phyloP scores from a whole-genome alignment of 345 rosid genomes.

The Moricandia moricandioides region DNA sequence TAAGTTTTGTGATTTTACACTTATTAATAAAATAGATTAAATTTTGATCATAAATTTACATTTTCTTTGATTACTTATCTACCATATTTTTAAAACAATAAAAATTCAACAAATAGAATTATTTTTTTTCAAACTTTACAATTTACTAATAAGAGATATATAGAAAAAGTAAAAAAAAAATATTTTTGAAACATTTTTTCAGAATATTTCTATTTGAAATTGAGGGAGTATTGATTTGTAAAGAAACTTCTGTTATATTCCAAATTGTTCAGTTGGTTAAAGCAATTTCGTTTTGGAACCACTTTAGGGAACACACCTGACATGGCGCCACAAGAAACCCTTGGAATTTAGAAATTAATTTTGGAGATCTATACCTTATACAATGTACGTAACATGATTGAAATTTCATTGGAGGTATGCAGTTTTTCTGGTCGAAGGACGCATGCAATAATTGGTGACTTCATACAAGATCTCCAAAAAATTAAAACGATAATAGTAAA shows the following conservation, averaged over 20 bases:
- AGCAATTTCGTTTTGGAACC: background rate
- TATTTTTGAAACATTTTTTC: background rate
- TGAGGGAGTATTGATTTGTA: background rate
- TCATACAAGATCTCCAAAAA: too few relatives aligned
- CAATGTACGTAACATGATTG: constrained; percentile 22
- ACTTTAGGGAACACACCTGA: constrained; percentile 19
- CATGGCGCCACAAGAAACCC: constrained; percentile 9
- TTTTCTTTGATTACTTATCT: background rate
- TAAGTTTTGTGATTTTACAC: background rate
- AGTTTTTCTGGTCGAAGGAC: background rate
- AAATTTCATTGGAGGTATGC: constrained; percentile 15
- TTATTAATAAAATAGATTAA: background rate
- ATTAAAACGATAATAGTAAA: too few relatives aligned
- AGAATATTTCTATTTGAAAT: background rate
- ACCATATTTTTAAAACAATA: background rate
- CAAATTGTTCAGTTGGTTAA: constrained; percentile 13
- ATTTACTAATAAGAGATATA: background rate
- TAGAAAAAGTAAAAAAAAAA: background rate
- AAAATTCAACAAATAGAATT: background rate
- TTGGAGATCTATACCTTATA: constrained; percentile 10
- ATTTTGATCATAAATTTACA: too few relatives aligned
- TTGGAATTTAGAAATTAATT: background rate
- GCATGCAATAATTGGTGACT: constrained; percentile 16
- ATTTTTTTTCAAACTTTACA: too few relatives aligned
- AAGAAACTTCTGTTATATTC: background rate